phyloP scores from a whole-genome alignment of 257 asterid species.

The Scutellaria galericulata region DNA sequence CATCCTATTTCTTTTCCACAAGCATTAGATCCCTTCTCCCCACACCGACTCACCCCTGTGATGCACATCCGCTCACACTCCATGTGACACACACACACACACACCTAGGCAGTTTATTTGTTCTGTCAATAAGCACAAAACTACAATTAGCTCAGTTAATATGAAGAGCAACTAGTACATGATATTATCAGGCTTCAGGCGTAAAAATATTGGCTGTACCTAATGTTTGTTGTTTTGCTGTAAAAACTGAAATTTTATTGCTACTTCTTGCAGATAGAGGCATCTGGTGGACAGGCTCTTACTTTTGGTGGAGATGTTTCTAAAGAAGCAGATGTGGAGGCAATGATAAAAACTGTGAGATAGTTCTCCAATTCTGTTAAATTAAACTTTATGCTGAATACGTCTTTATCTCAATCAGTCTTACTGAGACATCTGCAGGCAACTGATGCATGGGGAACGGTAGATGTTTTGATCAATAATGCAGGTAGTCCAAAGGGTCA shows the following conservation, averaged over 20 bases:
- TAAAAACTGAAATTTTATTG: constrained; percentile 8
- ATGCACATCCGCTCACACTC: too few species aligned
- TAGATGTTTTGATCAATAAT: constrained; percentile 85
- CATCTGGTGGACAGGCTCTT: constrained; percentile 84
- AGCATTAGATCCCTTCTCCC: constrained; percentile 12
- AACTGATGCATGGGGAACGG: constrained; percentile 91
- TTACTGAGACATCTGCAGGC: constrained; percentile 62
- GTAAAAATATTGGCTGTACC: neutral
- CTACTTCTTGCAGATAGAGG: constrained; percentile 72
- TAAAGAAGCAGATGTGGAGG: constrained; percentile 87
- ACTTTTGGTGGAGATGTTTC: constrained; percentile 95
- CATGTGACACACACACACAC: neutral
- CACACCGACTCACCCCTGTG: constrained; percentile 7
- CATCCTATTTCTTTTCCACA: neutral
- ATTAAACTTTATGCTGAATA: constrained; percentile 20
- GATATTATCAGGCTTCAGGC: neutral
- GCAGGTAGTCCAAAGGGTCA: constrained; percentile 62
- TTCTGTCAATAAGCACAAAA: constrained; percentile 23
- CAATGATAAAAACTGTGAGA: constrained; percentile 91
- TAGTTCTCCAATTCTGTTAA: constrained; percentile 13
- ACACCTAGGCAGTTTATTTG: too few species aligned
- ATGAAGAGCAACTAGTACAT: neutral
- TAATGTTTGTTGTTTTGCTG: neutral
- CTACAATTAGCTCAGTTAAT: constrained; percentile 4
- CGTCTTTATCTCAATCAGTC: constrained; percentile 38